phyloP scores from a whole-genome alignment of 1,284 basidiomycete species.

The Leccinum griseonigrum region DNA sequence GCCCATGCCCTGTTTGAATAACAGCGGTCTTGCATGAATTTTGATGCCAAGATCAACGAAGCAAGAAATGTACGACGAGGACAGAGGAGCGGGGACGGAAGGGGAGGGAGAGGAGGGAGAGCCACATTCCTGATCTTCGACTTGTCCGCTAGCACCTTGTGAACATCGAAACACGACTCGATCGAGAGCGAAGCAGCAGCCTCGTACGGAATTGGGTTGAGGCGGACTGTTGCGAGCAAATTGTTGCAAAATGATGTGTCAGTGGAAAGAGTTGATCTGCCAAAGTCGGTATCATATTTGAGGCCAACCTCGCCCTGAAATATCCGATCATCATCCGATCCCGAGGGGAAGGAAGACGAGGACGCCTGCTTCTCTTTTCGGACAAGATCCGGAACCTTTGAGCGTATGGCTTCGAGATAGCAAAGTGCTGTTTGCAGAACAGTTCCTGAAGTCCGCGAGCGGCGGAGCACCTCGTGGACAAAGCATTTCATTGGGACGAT shows the following conservation, averaged over 20 bases:
- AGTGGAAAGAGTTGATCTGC: constrained; percentile 3
- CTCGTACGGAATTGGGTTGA: constrained; percentile 21
- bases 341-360: constrained; percentile 39
- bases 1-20: constrained; percentile 94
- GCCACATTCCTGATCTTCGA: constrained; percentile 16
- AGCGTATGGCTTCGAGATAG: constrained; percentile 71
- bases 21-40: constrained; percentile 90
- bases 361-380: constrained; percentile 42
- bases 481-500: constrained; percentile 64
- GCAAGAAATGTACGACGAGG: constrained; percentile 87
- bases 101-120: constrained; percentile 44
- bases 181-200: constrained; percentile 8
- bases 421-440: constrained; percentile 78
- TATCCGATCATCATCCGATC: constrained; percentile 46
- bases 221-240: constrained; percentile 39
- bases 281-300: constrained; percentile 23
- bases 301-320: constrained; percentile 41
- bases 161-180: constrained; percentile 11
- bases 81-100: constrained; percentile 82
- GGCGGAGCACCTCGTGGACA: constrained; percentile 73
- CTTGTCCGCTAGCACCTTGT: constrained; percentile 20
- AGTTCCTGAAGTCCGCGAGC: constrained; percentile 73
- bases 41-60: constrained; percentile 83
- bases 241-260: constrained; percentile 23
- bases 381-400: constrained; percentile 60